These are phyloP conservation scores for Ceratocystis huliohia DNA, from an alignment of 2,329 filamentous ascomycete species.

Conservation along the genomic window DNA sequence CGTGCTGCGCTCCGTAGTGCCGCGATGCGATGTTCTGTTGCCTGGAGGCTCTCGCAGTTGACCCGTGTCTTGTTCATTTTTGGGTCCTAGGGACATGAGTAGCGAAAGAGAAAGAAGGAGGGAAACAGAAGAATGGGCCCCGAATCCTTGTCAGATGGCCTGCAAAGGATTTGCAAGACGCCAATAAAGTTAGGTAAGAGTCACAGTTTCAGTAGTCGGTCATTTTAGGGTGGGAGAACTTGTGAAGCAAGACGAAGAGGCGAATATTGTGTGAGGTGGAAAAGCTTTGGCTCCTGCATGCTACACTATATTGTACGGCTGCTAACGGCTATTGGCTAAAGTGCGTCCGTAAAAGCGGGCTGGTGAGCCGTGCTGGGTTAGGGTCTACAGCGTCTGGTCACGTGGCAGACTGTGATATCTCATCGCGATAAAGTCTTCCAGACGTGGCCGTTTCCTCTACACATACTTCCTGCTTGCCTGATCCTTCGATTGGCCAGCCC, in stretches of 20 bases:
- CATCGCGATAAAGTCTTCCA: no score
- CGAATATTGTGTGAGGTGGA: background rate
- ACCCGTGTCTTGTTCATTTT: background rate
- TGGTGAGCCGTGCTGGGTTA: no score
- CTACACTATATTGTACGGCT: no score
- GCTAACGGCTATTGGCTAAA: no score
- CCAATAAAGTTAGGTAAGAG: background rate
- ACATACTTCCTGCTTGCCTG: background rate
- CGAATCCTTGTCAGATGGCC: background rate
- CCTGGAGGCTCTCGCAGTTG: background rate
- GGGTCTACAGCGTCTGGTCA: background rate
- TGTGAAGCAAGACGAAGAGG: background rate
- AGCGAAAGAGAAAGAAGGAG: background rate
- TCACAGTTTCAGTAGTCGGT: background rate
- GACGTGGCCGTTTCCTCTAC: no score
- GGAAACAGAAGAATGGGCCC: no score
- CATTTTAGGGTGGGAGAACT: background rate
- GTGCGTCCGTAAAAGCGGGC: no score
- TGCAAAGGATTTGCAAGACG: background rate
- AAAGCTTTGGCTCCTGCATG: background rate
- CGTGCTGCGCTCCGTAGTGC: background rate
- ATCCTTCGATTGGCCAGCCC: background rate
- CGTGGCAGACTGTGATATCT: background rate
- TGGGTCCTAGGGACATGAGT: no score
- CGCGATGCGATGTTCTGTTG: background rate